phyloP scores from a whole-genome alignment of 2,329 filamentous ascomycete genomes.

The Pestalotiopsis sp. region DNA sequence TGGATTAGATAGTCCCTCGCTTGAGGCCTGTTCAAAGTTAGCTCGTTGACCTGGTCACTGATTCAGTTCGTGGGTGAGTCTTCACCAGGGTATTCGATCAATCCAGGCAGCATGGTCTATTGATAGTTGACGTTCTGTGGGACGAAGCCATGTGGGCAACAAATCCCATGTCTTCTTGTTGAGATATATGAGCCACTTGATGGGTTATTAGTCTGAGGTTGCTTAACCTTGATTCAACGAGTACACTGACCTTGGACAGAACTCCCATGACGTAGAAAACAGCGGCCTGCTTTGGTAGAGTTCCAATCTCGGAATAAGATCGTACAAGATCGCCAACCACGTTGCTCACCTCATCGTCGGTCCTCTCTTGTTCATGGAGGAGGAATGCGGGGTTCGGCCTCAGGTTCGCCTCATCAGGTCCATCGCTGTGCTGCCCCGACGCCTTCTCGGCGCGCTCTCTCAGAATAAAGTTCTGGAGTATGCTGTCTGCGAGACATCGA shows the following conservation, averaged over 20 bases:
- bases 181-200: constrained; percentile 29
- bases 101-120: constrained; percentile 31
- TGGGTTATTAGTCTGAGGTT: not conserved
- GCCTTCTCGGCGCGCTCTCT: constrained; percentile 19
- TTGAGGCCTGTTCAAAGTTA: constrained; percentile 22
- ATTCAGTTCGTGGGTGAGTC: not conserved
- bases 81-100: constrained; percentile 31
- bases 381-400: constrained; percentile 26
- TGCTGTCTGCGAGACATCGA: constrained; percentile 27
- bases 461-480: constrained; percentile 28
- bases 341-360: constrained; percentile 31
- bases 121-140: constrained; percentile 25
- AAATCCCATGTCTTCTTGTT: constrained; percentile 30
- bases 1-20: constrained; percentile 29
- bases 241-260: constrained; percentile 26
- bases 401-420: not conserved
- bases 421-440: not conserved
- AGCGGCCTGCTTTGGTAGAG: constrained; percentile 29
- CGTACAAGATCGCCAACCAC: constrained; percentile 30
- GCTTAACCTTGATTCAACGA: not conserved
- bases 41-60: not conserved
- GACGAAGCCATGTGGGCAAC: constrained; percentile 30
- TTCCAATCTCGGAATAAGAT: constrained; percentile 31
- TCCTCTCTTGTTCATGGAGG: constrained; percentile 22
- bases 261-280: constrained; percentile 31